Percentiles rank a stretch among this genome's conserved stretches.
Evolutionary conservation across 2,329 filamentous ascomycete species (phyloP).

Genomic region (Penicillium sp.): DNA sequence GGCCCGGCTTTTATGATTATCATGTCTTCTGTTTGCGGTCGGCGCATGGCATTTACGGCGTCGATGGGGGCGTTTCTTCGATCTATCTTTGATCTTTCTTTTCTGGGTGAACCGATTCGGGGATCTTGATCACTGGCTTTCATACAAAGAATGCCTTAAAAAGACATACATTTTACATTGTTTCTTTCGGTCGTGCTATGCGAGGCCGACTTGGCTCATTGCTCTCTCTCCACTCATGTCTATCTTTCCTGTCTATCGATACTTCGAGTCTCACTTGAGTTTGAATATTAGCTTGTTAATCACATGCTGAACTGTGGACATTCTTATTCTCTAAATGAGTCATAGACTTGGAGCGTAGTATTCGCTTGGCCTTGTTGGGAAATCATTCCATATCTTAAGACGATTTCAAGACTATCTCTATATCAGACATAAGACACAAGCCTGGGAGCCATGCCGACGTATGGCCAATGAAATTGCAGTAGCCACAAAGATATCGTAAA

Average conservation of each 20-base stretch:
- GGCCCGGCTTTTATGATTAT: neutral
- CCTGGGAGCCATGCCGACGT: too few species aligned
- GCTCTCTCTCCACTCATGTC: neutral
- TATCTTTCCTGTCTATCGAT: neutral
- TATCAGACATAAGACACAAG: too few species aligned
- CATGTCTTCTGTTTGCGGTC: neutral
- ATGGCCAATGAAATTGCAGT: too few species aligned
- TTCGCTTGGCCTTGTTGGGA: too few species aligned
- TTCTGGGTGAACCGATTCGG: neutral
- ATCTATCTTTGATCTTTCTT: neutral
- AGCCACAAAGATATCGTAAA: too few species aligned
- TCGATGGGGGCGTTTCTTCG: neutral
- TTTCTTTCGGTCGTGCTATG: neutral
- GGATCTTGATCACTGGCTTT: neutral
- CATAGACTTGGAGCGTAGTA: too few species aligned
- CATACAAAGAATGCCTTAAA: conserved; percentile 6
- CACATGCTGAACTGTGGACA: too few species aligned
- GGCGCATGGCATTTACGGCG: neutral
- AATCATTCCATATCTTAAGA: too few species aligned
- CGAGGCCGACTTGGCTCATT: neutral
- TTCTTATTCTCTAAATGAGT: too few species aligned
- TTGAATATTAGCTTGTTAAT: too few species aligned
- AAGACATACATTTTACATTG: conserved; percentile 10
- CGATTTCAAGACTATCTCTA: too few species aligned
- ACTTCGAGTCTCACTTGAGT: neutral